Evolutionary conservation across 345 rosid species (phyloP).

Genomic region (Noccaea bulbosa): DNA sequence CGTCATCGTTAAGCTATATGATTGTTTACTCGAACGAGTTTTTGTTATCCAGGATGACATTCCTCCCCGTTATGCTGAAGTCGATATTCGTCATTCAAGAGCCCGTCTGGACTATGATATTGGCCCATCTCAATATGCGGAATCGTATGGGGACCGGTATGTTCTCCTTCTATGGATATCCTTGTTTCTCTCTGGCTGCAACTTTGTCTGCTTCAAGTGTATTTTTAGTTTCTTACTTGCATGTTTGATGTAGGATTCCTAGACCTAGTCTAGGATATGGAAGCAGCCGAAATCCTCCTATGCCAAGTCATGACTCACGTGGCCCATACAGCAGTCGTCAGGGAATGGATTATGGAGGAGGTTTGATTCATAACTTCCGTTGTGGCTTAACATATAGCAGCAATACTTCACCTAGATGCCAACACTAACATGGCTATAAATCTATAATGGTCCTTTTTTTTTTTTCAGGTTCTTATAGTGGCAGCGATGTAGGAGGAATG

Average conservation of each 20-base stretch:
- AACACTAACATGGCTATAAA: constrained; percentile 11
- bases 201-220: background rate
- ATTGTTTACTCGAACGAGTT: constrained; percentile 7
- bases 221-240: constrained; percentile 4
- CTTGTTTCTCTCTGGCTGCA: constrained; percentile 2
- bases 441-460: constrained; percentile 3
- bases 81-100: constrained; percentile 74
- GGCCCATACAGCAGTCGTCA: constrained; percentile 78
- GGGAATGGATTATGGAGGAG: constrained; percentile 83
- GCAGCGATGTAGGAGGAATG: constrained; percentile 76
- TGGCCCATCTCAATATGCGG: constrained; percentile 73
- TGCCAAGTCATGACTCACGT: constrained; percentile 79
- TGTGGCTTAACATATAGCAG: constrained; percentile 22
- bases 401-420: constrained; percentile 7
- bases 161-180: constrained; percentile 21
- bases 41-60: constrained; percentile 66
- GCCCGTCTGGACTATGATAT: constrained; percentile 88
- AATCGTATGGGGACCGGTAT: constrained; percentile 85
- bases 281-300: constrained; percentile 76
- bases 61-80: constrained; percentile 84
- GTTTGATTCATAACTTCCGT: constrained; percentile 44
- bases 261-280: constrained; percentile 83
- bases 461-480: constrained; percentile 74
- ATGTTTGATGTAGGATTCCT: constrained; percentile 63
- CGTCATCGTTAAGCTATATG: background rate